phyloP scores from a whole-genome alignment of 2,329 filamentous ascomycete genomes.

The Sphaerulina musiva region DNA sequence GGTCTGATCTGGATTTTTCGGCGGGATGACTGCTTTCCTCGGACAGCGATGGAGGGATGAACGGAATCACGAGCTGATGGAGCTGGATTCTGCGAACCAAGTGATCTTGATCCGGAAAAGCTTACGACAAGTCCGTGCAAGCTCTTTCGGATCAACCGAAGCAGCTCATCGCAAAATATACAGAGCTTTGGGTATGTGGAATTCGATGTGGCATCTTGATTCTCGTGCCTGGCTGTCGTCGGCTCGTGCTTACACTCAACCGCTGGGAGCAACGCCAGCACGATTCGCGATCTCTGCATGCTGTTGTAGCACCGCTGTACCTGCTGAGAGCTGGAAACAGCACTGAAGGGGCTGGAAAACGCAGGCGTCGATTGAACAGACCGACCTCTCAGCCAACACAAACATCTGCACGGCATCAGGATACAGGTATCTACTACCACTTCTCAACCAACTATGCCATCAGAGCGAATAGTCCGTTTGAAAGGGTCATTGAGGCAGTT shows the following conservation, averaged over 20 bases:
- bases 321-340: background rate
- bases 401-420: too few species aligned
- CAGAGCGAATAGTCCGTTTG: too few species aligned
- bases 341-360: background rate
- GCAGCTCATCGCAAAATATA: background rate
- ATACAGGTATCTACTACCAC: too few species aligned
- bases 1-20: conserved; percentile 7
- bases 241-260: background rate
- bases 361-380: background rate
- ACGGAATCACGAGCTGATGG: background rate
- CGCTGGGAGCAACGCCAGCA: background rate
- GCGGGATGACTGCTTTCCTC: background rate
- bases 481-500: too few species aligned
- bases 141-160: background rate
- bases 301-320: background rate
- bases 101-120: background rate
- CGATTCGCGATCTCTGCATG: background rate
- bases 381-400: too few species aligned
- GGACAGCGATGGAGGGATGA: background rate
- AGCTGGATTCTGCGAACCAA: background rate
- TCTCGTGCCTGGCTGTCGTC: background rate
- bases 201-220: background rate
- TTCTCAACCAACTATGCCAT: too few species aligned
- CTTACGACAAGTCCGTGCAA: background rate
- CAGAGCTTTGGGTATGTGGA: background rate